These are phyloP conservation scores for Xerocomellus dryophilus DNA, from an alignment of 768 basidiomycete species.

Conservation along the genomic window DNA sequence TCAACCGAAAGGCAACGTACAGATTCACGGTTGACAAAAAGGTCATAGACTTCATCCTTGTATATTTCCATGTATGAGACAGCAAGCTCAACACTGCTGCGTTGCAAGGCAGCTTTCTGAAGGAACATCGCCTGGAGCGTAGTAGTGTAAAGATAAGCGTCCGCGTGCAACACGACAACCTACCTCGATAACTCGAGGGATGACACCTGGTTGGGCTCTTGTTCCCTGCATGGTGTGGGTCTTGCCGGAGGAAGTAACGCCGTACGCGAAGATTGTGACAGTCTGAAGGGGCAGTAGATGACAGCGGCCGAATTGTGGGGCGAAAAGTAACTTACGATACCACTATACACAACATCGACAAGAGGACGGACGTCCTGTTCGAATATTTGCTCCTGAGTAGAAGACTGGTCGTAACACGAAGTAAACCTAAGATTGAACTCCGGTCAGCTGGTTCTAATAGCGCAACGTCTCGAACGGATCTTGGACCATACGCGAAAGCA, in stretches of 20 bases:
- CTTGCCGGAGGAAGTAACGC: conserved; percentile 88
- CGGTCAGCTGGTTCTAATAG: conserved; percentile 2
- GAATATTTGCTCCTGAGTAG: conserved; percentile 78
- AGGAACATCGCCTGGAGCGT: conserved; percentile 56
- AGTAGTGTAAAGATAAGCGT: not conserved
- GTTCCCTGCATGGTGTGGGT: conserved; percentile 93
- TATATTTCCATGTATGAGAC: conserved; percentile 89
- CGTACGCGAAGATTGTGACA: conserved; percentile 86
- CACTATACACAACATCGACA: conserved; percentile 73
- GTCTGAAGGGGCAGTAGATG: conserved; percentile 43
- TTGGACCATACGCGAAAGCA: conserved; percentile 1
- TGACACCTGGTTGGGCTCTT: conserved; percentile 71
- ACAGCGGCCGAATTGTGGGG: not conserved
- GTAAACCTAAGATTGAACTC: conserved; percentile 49
- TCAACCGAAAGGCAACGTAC: conserved; percentile 38
- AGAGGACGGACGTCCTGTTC: conserved; percentile 71
- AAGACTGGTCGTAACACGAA: conserved; percentile 68
- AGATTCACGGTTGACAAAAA: conserved; percentile 69
- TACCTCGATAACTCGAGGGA: conserved; percentile 76
- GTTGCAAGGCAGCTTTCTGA: conserved; percentile 38
- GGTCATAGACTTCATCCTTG: conserved; percentile 87
- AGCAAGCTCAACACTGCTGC: conserved; percentile 45
- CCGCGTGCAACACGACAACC: conserved; percentile 17
- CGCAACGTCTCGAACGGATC: not conserved
- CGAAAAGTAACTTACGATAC: conserved; percentile 51